Conservation (phyloP, 768 basidiomycete genomes). For the Sistotremastrum suecicum region DNA sequence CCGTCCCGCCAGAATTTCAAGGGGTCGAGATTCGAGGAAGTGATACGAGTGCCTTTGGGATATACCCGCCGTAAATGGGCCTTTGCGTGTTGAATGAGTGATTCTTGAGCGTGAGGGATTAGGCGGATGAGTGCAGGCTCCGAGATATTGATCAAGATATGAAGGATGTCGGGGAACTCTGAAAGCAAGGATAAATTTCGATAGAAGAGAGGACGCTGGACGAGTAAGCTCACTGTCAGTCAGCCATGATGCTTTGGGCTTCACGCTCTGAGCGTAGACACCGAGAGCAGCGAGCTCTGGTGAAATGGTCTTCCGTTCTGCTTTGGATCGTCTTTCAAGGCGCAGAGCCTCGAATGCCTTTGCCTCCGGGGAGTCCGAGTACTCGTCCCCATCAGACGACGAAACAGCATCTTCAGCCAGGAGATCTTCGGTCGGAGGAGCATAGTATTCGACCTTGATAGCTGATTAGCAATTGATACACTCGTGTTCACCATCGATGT, state of each 20-base stretch:
- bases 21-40: conserved; percentile 40
- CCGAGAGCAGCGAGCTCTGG: conserved; percentile 41
- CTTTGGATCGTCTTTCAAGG: conserved; percentile 2
- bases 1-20: conserved; percentile 41
- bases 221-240: conserved; percentile 18
- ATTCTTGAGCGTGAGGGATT: conserved; percentile 19
- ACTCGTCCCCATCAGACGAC: background rate
- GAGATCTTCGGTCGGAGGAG: conserved; percentile 10
- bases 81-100: conserved; percentile 28
- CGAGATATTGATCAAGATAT: conserved; percentile 48
- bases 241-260: conserved; percentile 40
- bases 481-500: background rate
- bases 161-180: conserved; percentile 28
- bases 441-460: conserved; percentile 41
- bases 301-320: conserved; percentile 2
- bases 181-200: background rate
- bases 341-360: conserved; percentile 14
- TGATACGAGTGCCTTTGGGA: conserved; percentile 42
- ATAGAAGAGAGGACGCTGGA: background rate
- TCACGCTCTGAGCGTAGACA: conserved; percentile 48
- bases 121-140: conserved; percentile 32
- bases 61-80: conserved; percentile 40
- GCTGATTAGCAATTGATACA: background rate
- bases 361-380: conserved; percentile 3
- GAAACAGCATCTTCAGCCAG: background rate